phyloP scores from a whole-genome alignment of 2,329 filamentous ascomycete species.

The Colletotrichum brevisporum region DNA sequence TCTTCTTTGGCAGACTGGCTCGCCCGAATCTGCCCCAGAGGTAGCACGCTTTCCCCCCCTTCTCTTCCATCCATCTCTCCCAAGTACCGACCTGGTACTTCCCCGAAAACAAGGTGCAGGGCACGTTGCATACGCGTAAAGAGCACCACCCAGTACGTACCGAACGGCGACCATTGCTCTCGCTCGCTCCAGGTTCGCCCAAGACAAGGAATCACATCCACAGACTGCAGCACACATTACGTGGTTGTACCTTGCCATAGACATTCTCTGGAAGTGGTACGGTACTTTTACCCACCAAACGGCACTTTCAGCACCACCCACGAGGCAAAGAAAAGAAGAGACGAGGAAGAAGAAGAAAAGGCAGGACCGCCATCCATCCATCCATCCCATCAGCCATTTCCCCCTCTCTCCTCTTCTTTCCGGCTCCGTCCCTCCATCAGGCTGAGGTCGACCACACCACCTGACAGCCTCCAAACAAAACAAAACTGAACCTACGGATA shows the following conservation, averaged over 20 bases:
- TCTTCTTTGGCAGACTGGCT: constrained; percentile 32
- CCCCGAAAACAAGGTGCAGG: neutral
- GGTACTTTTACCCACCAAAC: neutral
- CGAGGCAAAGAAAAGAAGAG: neutral
- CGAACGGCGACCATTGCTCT: constrained; percentile 15
- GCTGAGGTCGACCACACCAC: neutral
- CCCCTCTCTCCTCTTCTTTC: constrained; percentile 16
- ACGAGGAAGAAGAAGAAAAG: constrained; percentile 1
- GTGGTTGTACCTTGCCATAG: too few species aligned
- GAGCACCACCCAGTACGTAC: constrained; percentile 23
- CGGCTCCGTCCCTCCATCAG: constrained; percentile 36
- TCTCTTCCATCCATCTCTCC: neutral
- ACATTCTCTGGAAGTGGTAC: too few species aligned
- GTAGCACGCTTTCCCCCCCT: constrained; percentile 20
- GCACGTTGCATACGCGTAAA: constrained; percentile 18
- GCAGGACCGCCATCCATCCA: constrained; percentile 7
- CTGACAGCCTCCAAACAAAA: constrained; percentile 4
- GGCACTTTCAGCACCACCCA: too few species aligned
- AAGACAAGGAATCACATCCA: constrained; percentile 16
- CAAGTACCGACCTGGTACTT: constrained; percentile 1
- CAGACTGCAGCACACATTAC: neutral
- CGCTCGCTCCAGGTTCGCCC: neutral
- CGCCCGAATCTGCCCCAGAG: constrained; percentile 32
- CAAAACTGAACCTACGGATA: constrained; percentile 20
- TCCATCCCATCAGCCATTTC: constrained; percentile 1